Base-by-base conservation (phyloP, 2,329 filamentous ascomycete species). In the Sclerotinia minor region DNA sequence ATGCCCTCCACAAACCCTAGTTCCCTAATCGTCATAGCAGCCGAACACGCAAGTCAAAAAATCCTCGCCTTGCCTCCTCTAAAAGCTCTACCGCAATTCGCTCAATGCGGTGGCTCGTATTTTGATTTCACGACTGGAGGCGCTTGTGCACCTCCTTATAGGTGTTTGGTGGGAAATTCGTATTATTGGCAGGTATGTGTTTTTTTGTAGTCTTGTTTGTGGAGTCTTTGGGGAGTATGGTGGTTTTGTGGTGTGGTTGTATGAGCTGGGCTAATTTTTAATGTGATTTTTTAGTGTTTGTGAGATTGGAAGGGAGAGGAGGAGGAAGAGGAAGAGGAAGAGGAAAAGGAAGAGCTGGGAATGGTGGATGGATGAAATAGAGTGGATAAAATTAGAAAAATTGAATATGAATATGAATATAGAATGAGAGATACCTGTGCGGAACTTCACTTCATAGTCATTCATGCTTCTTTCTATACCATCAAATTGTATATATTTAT, bases 1-100 rank as follows among this genome's bases (percentile, higher is more conserved):
- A 85, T 90, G 72, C 83, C 87, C 3, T 87, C 87, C 0, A 86
- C 87, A 24, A 92, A 92, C 78, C 89, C 89, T 1, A 85, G 86
- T 59, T 84, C 87, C 1, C 83, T 86, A 50, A 85, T 90, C 72
- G 87, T 90, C 75, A 81, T 87, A 47, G 86, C 83, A 24, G 84
- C 87, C 24, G 89, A 91, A 80, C 70, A 71, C 29, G 75, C 74
- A 72, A 69, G 74, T 78, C 66, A 79, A 7, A 57, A 78, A 68
- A 81, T 75, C 69, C 52, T 71, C n/a, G 70, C 65, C 17, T 55
- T 74, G 3, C 69, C 70, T 1, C 32, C 47, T 5, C n/a, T 49
- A 21, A 68, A 64, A 24, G 61, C 64, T 0, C n/a, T 70, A 17
- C 57, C 55, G 11, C 68, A 38, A 15, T 75, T 69, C 55, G 54